These are phyloP conservation scores for Stagonosporopsis vannaccii DNA, from an alignment of 2,329 filamentous ascomycete genomes.

Conservation along the genomic window DNA sequence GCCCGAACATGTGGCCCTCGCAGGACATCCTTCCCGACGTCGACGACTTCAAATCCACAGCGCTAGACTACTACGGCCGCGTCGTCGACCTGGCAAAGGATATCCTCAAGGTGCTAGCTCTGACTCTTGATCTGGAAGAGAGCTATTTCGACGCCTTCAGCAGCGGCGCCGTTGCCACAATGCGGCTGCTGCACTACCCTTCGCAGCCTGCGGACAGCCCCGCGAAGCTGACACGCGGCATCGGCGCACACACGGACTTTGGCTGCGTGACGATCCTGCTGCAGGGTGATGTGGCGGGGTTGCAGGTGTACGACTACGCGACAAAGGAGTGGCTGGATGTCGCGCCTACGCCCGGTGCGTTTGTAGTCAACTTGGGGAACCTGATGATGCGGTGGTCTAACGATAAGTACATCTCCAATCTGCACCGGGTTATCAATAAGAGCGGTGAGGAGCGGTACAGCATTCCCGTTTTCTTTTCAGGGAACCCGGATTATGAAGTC, in stretches of 20 bases:
- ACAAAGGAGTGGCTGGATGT: slow-evolving; percentile 80
- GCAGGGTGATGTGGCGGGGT: slow-evolving; percentile 59
- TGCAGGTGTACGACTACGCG: slow-evolving; percentile 79
- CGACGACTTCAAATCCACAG: slow-evolving; percentile 40
- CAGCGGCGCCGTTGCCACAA: slow-evolving; percentile 49
- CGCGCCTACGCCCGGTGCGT: slow-evolving; percentile 74
- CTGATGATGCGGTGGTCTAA: slow-evolving; percentile 55
- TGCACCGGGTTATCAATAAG: slow-evolving; percentile 54
- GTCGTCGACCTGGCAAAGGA: slow-evolving; percentile 52
- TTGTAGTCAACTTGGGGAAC: slow-evolving; percentile 82
- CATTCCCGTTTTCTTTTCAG: slow-evolving; percentile 51
- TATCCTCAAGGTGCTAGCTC: slow-evolving; percentile 51
- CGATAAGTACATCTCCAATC: slow-evolving; percentile 52
- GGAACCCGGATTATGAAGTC: slow-evolving; percentile 55
- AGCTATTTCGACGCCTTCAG: slow-evolving; percentile 50
- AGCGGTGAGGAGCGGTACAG: slow-evolving; percentile 46
- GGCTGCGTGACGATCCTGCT: slow-evolving; percentile 53
- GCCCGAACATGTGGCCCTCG: slow-evolving; percentile 53
- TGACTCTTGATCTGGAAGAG: slow-evolving; percentile 50
- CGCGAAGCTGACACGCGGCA: slow-evolving; percentile 47
- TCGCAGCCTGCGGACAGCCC: slow-evolving; percentile 40
- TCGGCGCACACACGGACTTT: slow-evolving; percentile 56
- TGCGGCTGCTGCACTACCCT: slow-evolving; percentile 55
- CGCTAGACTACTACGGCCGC: slow-evolving; percentile 52
- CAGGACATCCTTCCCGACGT: slow-evolving; percentile 23